Evolutionary conservation across 1,284 basidiomycete species (phyloP), one percentile per base, ranked within the genome.

Genomic region (Tilletia horrida): DNA sequence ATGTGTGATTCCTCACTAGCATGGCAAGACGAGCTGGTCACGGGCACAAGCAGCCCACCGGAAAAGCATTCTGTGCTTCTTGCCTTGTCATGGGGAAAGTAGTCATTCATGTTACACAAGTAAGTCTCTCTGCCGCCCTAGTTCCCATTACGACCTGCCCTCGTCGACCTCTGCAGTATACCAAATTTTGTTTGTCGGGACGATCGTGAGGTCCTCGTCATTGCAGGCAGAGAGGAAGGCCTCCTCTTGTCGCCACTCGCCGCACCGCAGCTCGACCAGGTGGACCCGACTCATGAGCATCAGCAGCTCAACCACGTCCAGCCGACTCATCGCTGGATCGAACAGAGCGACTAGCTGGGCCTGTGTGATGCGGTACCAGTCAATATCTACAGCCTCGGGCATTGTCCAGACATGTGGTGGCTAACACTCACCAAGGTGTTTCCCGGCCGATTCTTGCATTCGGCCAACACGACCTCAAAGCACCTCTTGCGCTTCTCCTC

Each of bases 381-480:
- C n/a, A 25, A 21, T 7, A 13, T 55, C 23, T 13, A 7, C 47
- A 9, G 23, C 47, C 9, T 11, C n/a, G 7, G 13, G n/a, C 13
- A 21, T 50, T 7, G 9, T 7, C 11, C 11, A 50, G 23, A 13
- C 13, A 23, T 18, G 45, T 48, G 16, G 43, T 14, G 50, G 25
- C 27, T 18, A 16, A 31, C 8, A 59, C 55, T 59, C 55, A 59
- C 55, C 55, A 59, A 21, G 16, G 6, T 31, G 9, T 13, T 59
- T 3, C 55, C 55, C 11, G 55, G 55, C 18, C 55, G 55, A 29
- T 59, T 31, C 55, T 59, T 59, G 55, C 55, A 59, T 13, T 59
- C 55, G 0, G 55, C 31, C 27, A 59, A 18, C 25, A 59, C 13
- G 27, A 27, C 55, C 16, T 59, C 27, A 14, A 59, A 31, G 31